Evolutionary conservation across 2,329 filamentous ascomycete genomes (phyloP), one percentile per base, ranked within the genome.

Genomic region (Cladosporium sp.): DNA sequence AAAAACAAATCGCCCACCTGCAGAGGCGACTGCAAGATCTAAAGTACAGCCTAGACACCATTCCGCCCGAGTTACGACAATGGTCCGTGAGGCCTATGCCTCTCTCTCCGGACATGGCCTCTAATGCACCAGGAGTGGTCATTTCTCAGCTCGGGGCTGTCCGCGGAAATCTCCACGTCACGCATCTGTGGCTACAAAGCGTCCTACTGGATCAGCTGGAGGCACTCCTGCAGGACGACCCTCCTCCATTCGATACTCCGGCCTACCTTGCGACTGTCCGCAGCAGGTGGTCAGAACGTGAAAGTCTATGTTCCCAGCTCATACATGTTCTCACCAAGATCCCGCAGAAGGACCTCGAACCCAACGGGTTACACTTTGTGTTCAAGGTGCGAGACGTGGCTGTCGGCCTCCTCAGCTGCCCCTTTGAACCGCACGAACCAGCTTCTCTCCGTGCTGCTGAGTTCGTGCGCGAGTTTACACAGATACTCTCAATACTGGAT

Each of bases 311-410:
- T 21, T 38, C 64, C 15, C 64, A 65, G 32, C 64, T 65, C 30
- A 54, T 65, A n/a, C 55, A 65, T 18, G 44, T 65, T 21, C 24
- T 65, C 5, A 57, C 59, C 47, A 47, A 47, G 6, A 60, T 65
- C 30, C 49, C 64, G 10, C 44, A 44, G 3, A 15, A 30, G 15
- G 55, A 52, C 34, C 32, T 60, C 21, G 64, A 65, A 24, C 64
- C 64, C 1, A 65, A 65, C 26, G 64, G 55, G 0, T 26, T 65
- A 14, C 64, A 65, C 41, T 34, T 60, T 2, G 64, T 58, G 12
- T 65, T 59, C 64, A 65, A 65, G 41, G 34, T 60, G 5, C 64
- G 64, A 21, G 64, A 65, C 28, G 64, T 65, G 14, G 64, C 64
- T 4, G 64, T 65, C 18, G 64, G 64, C 21, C 38, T 65, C 8